Base-by-base conservation (phyloP, 2,329 filamentous ascomycete species). In the Fusarium floridanum region DNA sequence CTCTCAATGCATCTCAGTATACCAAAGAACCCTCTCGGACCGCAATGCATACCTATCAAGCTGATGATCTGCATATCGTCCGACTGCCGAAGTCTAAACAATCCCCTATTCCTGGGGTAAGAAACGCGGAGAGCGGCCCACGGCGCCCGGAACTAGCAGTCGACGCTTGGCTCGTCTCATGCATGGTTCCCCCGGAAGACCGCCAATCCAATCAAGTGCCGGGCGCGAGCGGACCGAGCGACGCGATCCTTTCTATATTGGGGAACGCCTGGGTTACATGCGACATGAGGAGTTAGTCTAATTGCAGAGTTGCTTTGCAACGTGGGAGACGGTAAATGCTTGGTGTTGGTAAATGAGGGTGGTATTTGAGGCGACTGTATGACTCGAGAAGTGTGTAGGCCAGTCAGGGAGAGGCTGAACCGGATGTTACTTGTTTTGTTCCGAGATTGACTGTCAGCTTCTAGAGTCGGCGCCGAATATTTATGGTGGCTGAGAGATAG, bases 261-360 rank as follows among this genome's bases (percentile, higher is more conserved):
- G 53, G 53, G n/a, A 20, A 37, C 17, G 53, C 12, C n/a, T 29
- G 10, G n/a, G 53, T 56, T 56, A 56, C 53, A 36, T 56, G 32
- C 53, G 5, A 20, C 41, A 43, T 22, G 29, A 16, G 11, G 53
- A 36, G 53, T 43, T 56, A 37, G 29, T 36, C 53, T 56, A 24
- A 56, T 56, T 56, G 11, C 29, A 56, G 29, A 56, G 32, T 36
- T 56, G n/a, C 53, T 37, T 56, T 56, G 29, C 50, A 56, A 56
- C 29, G 53, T 56, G 6, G n/a, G 16, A 22, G 32, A 34, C 32
- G 11, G 5, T 34, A 12, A 20, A 9, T 20, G 14, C 27, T 34
- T 55, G 50, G 11, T 12, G n/a, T 11, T 34, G n/a, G 50, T 55
- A 55, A 50, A 55, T 55, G 50, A 55, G 50, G 29, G 50, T 36